phyloP scores from a whole-genome alignment of 106 monocot species.

The Phalaenopsis aphrodite region DNA sequence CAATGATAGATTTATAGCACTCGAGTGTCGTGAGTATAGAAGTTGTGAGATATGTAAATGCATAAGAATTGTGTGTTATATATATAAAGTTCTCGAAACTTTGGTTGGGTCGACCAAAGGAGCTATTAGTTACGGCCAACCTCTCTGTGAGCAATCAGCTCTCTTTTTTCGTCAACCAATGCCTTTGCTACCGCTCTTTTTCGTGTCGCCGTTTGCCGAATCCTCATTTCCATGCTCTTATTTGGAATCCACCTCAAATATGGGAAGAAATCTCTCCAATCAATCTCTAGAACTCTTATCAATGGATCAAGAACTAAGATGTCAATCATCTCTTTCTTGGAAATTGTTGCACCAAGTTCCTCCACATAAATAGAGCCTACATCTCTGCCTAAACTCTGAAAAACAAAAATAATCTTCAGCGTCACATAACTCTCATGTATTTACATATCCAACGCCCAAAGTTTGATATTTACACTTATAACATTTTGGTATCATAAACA shows the following conservation, averaged over 20 bases:
- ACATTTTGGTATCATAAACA: too few relatives aligned
- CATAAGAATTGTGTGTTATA: too few relatives aligned
- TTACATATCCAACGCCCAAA: too few relatives aligned
- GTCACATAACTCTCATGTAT: too few relatives aligned
- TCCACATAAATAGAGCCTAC: conserved; percentile 72
- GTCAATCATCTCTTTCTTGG: conserved; percentile 60
- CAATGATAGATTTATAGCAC: too few relatives aligned
- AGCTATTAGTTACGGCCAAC: conserved; percentile 13
- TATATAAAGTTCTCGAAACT: too few relatives aligned
- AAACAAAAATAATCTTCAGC: background rate
- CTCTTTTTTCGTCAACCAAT: conserved; percentile 58
- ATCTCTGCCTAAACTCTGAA: conserved; percentile 61
- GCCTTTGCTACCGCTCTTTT: conserved; percentile 59
- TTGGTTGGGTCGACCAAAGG: background rate
- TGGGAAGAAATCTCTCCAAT: conserved; percentile 99
- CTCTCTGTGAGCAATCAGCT: conserved; percentile 53
- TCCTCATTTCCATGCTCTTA: conserved; percentile 47
- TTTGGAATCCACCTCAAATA: conserved; percentile 82
- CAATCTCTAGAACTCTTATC: conserved; percentile 84
- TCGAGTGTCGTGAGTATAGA: too few relatives aligned
- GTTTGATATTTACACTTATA: too few relatives aligned
- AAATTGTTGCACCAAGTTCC: conserved; percentile 54
- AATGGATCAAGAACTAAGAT: conserved; percentile 72
- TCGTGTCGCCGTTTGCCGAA: conserved; percentile 34
- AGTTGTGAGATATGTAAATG: too few relatives aligned